These are phyloP conservation scores for Myochromella boudieri DNA, from an alignment of 768 basidiomycete species.

Conservation along the genomic window DNA sequence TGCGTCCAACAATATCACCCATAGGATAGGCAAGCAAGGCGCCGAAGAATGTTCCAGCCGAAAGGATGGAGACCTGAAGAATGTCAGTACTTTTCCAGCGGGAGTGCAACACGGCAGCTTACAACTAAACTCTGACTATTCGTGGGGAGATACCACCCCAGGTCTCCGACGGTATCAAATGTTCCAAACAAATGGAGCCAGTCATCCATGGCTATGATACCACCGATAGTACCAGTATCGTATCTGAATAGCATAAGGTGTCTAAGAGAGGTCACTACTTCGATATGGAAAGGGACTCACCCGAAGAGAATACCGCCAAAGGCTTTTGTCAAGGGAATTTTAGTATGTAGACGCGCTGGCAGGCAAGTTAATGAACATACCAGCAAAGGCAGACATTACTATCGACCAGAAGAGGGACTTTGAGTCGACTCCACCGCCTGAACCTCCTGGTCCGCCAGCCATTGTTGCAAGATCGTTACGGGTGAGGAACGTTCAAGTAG, in stretches of 20 bases:
- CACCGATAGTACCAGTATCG: conserved; percentile 84
- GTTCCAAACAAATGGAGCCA: conserved; percentile 54
- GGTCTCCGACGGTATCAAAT: conserved; percentile 20
- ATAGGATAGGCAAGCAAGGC: conserved; percentile 47
- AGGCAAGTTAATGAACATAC: conserved; percentile 22
- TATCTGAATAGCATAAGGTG: conserved; percentile 45
- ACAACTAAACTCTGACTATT: conserved; percentile 39
- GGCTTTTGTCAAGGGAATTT: conserved; percentile 17
- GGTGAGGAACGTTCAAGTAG: background rate
- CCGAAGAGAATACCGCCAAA: conserved; percentile 54
- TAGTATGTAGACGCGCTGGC: background rate
- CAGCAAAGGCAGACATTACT: conserved; percentile 38
- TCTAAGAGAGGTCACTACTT: background rate
- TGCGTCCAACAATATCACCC: conserved; percentile 52
- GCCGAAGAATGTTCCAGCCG: conserved; percentile 88
- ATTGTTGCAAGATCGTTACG: conserved; percentile 11
- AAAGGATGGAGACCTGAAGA: conserved; percentile 59
- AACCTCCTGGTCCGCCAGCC: conserved; percentile 34
- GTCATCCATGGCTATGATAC: conserved; percentile 65
- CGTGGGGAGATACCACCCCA: conserved; percentile 43
- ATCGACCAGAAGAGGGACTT: conserved; percentile 32
- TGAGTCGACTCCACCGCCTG: conserved; percentile 27
- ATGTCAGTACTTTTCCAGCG: background rate
- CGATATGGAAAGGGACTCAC: background rate
- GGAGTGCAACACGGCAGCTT: background rate